phyloP scores from a whole-genome alignment of 805 yeast species.

The Cyberlindnera samutprakarnensis region DNA sequence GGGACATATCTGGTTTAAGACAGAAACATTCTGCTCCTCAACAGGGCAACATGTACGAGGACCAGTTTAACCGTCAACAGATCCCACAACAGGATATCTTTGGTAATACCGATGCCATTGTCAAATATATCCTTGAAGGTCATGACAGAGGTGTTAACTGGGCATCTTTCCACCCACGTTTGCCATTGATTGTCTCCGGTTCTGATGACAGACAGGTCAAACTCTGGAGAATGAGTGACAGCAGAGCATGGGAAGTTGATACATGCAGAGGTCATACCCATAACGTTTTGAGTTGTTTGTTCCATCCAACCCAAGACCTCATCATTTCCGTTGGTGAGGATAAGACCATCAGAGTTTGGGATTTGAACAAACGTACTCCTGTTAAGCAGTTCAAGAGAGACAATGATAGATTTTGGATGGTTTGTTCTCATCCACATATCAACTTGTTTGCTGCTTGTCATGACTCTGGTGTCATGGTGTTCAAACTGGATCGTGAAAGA shows the following conservation, averaged over 20 bases:
- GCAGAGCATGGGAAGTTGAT: constrained; percentile 99
- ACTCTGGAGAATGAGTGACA: constrained; percentile 95
- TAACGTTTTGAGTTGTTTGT: constrained; percentile 79
- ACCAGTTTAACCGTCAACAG: constrained; percentile 40
- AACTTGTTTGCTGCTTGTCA: constrained; percentile 95
- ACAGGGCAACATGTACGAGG: constrained; percentile 29
- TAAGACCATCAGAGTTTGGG: constrained; percentile 96
- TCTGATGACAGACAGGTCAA: constrained; percentile 95
- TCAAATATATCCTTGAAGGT: constrained; percentile 93
- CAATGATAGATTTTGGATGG: constrained; percentile 89
- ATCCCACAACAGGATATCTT: constrained; percentile 86
- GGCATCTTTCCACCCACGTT: constrained; percentile 96
- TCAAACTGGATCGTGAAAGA: constrained; percentile 94
- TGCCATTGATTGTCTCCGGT: constrained; percentile 90
- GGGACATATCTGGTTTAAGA: constrained; percentile 95
- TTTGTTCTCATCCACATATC: constrained; percentile 82
- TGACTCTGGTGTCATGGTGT: constrained; percentile 96
- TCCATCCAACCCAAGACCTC: constrained; percentile 90
- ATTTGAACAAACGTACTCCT: constrained; percentile 85
- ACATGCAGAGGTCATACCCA: constrained; percentile 97
- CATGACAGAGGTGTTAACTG: constrained; percentile 98
- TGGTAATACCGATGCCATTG: constrained; percentile 90
- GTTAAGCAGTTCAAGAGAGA: constrained; percentile 93
- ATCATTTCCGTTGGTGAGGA: constrained; percentile 94
- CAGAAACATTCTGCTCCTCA: constrained; percentile 90